Evolutionary conservation across 306 rosid species (phyloP).

Genomic region (Prunus mume): DNA sequence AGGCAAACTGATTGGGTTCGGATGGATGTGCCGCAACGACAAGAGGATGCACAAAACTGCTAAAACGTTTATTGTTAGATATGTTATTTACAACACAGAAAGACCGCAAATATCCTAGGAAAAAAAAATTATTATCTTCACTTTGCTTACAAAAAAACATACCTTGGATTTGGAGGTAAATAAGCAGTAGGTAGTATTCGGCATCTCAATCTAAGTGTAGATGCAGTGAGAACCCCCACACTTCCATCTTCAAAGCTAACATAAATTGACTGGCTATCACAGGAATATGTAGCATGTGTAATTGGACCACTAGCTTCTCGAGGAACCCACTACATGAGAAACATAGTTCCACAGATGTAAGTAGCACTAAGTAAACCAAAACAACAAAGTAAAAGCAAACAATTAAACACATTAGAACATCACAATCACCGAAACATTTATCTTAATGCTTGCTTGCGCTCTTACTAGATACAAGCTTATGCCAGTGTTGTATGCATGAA

Average conservation of each 20-base stretch:
- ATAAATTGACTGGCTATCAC: conserved; percentile 85
- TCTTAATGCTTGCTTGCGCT: neutral
- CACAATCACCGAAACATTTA: neutral
- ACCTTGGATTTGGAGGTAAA: conserved; percentile 88
- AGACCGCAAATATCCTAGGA: neutral
- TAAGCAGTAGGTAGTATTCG: conserved; percentile 80
- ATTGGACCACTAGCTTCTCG: conserved; percentile 89
- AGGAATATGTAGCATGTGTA: conserved; percentile 92
- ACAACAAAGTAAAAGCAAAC: conserved; percentile 20
- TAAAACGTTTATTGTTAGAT: conserved; percentile 12
- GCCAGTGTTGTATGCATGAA: neutral
- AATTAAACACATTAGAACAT: conserved; percentile 10
- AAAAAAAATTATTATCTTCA: neutral
- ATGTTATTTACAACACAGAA: neutral
- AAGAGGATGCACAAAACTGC: conserved; percentile 75
- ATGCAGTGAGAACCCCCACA: conserved; percentile 76
- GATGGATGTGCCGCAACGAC: conserved; percentile 97
- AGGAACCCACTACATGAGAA: conserved; percentile 54
- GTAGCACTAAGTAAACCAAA: conserved; percentile 9
- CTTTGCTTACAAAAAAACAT: neutral
- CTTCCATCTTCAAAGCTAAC: conserved; percentile 97
- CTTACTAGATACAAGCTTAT: neutral
- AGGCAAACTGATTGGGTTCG: conserved; percentile 87
- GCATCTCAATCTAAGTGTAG: conserved; percentile 80
- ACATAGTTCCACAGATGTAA: conserved; percentile 15